Base-by-base conservation (phyloP, 2,329 filamentous ascomycete genomes). In the Claviceps maximensis region DNA sequence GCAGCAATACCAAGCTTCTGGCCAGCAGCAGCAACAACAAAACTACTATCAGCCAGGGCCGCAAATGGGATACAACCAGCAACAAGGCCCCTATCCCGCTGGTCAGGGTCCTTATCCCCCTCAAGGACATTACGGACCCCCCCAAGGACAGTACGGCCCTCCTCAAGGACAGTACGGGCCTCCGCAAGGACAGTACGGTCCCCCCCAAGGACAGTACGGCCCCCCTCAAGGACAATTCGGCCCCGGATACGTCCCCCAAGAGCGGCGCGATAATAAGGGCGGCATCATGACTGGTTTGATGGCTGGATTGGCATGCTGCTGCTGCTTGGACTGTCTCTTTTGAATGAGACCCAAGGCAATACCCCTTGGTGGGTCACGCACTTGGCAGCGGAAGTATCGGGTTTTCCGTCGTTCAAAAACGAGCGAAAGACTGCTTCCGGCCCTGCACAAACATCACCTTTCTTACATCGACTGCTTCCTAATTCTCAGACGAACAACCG, bases 241-340 rank as follows among this genome's bases (percentile, higher is more conserved):
- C 38, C 67, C 68, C 41, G 68, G 67, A 45, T 69, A 72, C 54
- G 66, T 62, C 19, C 67, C 62, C n/a, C 61, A 66, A 49, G 58
- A 67, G 53, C 62, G 58, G 59, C 64, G 61, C 57, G 65, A 65
- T 47, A 62, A 64, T 45, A 60, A 59, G 53, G 57, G 63, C 27
- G 68, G 72, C 47, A 58, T 71, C 52, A 58, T 77, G 44, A 71
- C 71, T 36, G 74, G 73, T 44, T 62, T 78, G 51, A 59, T 79
- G 17, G 77, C 74, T 17, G 69, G 70, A 57, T 61, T 78, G 55
- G 78, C 78, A 1, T 80, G 77, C 63, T 81, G 78, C 62, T 81
- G 78, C 66, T 81, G 78, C 61, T 62, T 81, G 60, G 78, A 81
- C 58, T 67, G 70, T 46, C 61, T 80, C n/a, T 79, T 79, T 60